Evolutionary conservation across 2,329 filamentous ascomycete genomes (phyloP).

Genomic region (Bisporella sp.): DNA sequence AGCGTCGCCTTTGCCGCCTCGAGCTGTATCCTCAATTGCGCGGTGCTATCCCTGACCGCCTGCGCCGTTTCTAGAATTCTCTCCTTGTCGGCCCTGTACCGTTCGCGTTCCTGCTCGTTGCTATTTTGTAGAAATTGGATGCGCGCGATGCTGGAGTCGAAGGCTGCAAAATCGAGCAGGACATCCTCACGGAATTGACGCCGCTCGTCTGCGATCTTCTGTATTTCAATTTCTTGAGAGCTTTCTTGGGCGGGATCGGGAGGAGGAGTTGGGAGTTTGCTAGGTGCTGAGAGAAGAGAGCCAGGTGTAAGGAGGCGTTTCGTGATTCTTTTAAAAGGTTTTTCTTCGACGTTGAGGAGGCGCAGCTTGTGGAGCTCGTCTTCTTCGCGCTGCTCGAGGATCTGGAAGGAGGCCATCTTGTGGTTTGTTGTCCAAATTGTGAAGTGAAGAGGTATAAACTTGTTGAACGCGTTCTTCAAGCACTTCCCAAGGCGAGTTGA

Average conservation of each 20-base stretch:
- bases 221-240: slow-evolving; percentile 36
- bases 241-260: slow-evolving; percentile 45
- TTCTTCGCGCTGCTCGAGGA: slow-evolving; percentile 70
- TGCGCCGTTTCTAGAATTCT: slow-evolving; percentile 75
- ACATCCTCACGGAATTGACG: slow-evolving; percentile 75
- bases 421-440: no score
- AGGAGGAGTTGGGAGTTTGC: slow-evolving; percentile 57
- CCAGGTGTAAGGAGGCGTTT: slow-evolving; percentile 69
- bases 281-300: slow-evolving; percentile 51
- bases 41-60: slow-evolving; percentile 68
- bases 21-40: slow-evolving; percentile 64
- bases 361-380: slow-evolving; percentile 82
- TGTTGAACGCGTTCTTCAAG: no score
- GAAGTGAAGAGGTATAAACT: no score
- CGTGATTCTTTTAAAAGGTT: slow-evolving; percentile 82
- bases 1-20: slow-evolving; percentile 70
- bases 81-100: slow-evolving; percentile 74
- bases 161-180: slow-evolving; percentile 79
- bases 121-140: slow-evolving; percentile 81
- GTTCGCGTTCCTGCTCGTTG: slow-evolving; percentile 74
- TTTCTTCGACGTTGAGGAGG: slow-evolving; percentile 84
- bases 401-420: slow-evolving; percentile 50
- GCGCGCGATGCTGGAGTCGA: slow-evolving; percentile 79
- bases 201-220: slow-evolving; percentile 47
- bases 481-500: no score